Base-by-base conservation (phyloP, 306 rosid species). In the Acacia melanoxylon region DNA sequence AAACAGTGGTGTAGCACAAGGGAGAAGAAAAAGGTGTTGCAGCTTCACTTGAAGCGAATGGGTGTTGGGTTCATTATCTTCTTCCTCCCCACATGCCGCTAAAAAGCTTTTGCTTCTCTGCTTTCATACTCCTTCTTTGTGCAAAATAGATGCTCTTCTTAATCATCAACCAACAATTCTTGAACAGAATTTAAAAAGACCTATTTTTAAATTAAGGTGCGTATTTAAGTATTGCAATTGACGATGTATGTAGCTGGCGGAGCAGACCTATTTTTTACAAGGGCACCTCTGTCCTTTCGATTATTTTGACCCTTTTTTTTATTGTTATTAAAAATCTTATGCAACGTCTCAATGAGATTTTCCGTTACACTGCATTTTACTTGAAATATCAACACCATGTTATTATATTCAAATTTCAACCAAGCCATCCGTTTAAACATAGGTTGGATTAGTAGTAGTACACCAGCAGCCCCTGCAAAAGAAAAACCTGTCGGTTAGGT, bases 41-140 rank as follows among this genome's bases (percentile, higher is more conserved):
- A 69, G 54, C 48, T 71, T 12, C 75, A 71, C 58, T 40, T 24
- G 75, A 44, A 44, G 37, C 13, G 22, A 24, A 71, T 45, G 40
- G 56, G 56, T 22, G 49, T 5, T 71, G 37, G 22, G 12, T 40
- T 6, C 31, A 44, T 44, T 71, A 71, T 71, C 58, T 14, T 44
- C 58, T 71, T 45, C 75, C 0, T 56, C 75, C 75, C 51, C 58
- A 22, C 75, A 45, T 71, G 75, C 58, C 24, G 54, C 74, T 41
- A 7, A 15, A 22, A 13, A 5, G 7, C 33, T 40, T 40, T 68
- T 41, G 4, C 51, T n/a, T 19, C 72, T n/a, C 72, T 20, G 2
- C 31, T 41, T 68, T n/a, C 12, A 9, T 40, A 11, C 20, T 69
- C 8, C 74, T 11, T 22, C 19, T 42, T 42, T 70, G 2, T 35